These are phyloP conservation scores for Hypseocharis bilobata DNA, from an alignment of 441 rosid genomes.

Conservation along the genomic window DNA sequence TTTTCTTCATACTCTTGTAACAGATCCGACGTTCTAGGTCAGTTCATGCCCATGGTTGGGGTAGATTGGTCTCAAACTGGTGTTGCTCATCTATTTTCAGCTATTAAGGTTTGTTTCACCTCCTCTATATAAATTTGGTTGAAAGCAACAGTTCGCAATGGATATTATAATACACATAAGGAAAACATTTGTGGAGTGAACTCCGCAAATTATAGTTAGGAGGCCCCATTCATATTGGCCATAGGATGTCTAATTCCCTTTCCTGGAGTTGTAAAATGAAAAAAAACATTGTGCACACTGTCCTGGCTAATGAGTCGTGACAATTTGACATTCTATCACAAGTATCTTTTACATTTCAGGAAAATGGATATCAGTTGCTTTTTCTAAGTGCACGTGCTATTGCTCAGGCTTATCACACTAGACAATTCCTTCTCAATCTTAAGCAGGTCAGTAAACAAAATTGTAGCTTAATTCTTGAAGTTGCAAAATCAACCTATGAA, in stretches of 20 bases:
- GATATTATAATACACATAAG: neutral
- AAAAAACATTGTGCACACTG: neutral
- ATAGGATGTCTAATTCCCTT: neutral
- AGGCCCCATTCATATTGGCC: neutral
- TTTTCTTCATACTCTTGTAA: constrained; percentile 15
- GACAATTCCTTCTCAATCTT: constrained; percentile 72
- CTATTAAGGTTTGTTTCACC: constrained; percentile 63
- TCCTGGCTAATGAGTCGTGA: constrained; percentile 5
- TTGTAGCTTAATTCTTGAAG: constrained; percentile 11
- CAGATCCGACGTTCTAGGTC: constrained; percentile 97
- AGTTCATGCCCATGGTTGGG: constrained; percentile 96
- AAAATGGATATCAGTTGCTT: constrained; percentile 89
- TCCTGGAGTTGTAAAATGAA: neutral
- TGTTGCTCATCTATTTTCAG: constrained; percentile 79
- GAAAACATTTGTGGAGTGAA: neutral
- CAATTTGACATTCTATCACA: neutral
- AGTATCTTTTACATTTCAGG: constrained; percentile 40
- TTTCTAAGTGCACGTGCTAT: constrained; percentile 95
- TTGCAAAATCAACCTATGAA: constrained; percentile 5
- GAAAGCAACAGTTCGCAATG: neutral
- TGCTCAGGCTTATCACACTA: constrained; percentile 76
- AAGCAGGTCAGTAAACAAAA: constrained; percentile 53
- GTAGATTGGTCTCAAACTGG: constrained; percentile 95
- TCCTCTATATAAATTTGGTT: constrained; percentile 1
- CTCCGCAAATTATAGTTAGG: neutral